Conservation (phyloP, 1,284 basidiomycete species). For the Anthracocystis setariae region DNA sequence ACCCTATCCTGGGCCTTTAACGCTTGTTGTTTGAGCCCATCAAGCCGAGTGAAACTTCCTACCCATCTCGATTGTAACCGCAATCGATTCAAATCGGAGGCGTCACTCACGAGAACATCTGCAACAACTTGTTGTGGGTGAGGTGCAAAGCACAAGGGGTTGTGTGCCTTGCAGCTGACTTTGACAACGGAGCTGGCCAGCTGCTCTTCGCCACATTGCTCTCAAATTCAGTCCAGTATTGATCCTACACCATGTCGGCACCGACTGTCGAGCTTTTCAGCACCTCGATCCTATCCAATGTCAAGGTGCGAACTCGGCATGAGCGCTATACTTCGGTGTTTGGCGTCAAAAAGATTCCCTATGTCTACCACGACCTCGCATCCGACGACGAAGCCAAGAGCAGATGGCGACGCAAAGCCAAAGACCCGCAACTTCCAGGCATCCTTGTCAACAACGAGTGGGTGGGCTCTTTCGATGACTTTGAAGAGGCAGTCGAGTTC, state of each 20-base stretch:
- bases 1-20: not conserved
- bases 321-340: constrained; percentile 64
- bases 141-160: not conserved
- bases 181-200: no score
- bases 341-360: constrained; percentile 63
- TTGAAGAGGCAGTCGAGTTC: constrained; percentile 66
- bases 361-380: constrained; percentile 64
- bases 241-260: constrained; percentile 17
- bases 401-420: constrained; percentile 64
- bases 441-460: constrained; percentile 67
- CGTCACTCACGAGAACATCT: not conserved
- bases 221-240: no score
- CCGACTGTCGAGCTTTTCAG: constrained; percentile 65
- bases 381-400: constrained; percentile 64
- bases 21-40: not conserved
- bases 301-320: constrained; percentile 60
- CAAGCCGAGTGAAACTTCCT: not conserved
- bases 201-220: no score
- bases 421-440: constrained; percentile 62
- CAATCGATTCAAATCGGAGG: no score
- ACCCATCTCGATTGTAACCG: no score
- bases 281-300: constrained; percentile 66
- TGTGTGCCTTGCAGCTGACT: no score
- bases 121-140: not conserved
- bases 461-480: constrained; percentile 66